Conservation (phyloP, 2,329 filamentous ascomycete species). For the Sporothrix curviconia region DNA sequence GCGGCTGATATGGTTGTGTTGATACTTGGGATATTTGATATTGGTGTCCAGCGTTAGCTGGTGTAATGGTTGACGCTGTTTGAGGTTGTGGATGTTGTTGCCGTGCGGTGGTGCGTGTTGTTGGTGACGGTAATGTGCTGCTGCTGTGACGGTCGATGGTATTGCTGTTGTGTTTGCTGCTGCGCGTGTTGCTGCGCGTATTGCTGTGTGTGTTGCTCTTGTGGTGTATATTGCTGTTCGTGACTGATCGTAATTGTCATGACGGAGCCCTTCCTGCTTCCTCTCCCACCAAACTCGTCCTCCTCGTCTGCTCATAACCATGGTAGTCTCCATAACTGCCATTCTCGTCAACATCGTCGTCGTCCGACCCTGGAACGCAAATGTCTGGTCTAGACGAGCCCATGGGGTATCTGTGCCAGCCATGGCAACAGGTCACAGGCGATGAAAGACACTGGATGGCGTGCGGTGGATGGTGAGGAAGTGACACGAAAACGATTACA, state of each 20-base stretch:
- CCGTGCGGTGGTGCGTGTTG: conserved; percentile 8
- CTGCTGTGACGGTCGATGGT: background rate
- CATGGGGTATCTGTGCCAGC: conserved; percentile 8
- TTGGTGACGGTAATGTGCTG: background rate
- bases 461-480: background rate
- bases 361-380: conserved; percentile 11
- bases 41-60: background rate
- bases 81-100: conserved; percentile 4
- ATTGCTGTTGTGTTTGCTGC: background rate
- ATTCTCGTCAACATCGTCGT: background rate
- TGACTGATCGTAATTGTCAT: conserved; percentile 1
- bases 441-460: background rate
- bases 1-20: background rate
- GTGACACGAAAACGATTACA: background rate
- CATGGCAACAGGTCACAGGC: background rate
- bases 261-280: conserved; percentile 1
- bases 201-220: background rate
- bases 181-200: background rate
- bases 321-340: too few relatives aligned
- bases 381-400: conserved; percentile 15
- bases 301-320: background rate
- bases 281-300: background rate
- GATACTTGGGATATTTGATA: background rate
- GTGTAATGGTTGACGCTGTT: conserved; percentile 6
- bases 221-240: background rate